A percentile compares a stretch with the other conserved stretches of the same genome.
Evolutionary conservation across 306 rosid species (phyloP).

Genomic region (Glycine soja): DNA sequence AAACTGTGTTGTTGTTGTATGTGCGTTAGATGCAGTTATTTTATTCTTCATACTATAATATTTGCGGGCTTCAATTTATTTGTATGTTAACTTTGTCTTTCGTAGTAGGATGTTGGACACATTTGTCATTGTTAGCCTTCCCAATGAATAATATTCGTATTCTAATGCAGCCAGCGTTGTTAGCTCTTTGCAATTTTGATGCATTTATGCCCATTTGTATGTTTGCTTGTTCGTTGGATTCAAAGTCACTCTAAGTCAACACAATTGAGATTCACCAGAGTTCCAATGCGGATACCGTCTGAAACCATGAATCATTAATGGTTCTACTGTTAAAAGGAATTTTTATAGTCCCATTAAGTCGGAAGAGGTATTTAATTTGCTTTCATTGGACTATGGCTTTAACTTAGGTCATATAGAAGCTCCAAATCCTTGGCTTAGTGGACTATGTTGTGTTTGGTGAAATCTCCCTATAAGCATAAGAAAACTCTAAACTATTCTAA

Average conservation of each 20-base stretch:
- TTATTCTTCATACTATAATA: slow-evolving; percentile 50
- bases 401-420: background rate
- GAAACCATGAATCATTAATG: background rate
- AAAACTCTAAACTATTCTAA: too few relatives aligned
- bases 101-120: slow-evolving; percentile 52
- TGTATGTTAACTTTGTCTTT: slow-evolving; percentile 48
- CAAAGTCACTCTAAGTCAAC: background rate
- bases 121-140: slow-evolving; percentile 47
- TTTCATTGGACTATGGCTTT: background rate
- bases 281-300: background rate
- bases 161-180: slow-evolving; percentile 8
- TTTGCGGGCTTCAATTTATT: slow-evolving; percentile 55
- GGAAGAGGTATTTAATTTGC: background rate
- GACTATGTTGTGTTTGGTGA: background rate
- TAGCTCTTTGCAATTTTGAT: slow-evolving; percentile 13
- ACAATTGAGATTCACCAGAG: background rate
- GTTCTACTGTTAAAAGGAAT: background rate
- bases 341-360: background rate
- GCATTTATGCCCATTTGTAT: slow-evolving; percentile 13
- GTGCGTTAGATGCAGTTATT: slow-evolving; percentile 47
- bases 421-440: background rate
- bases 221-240: background rate
- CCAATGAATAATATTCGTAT: slow-evolving; percentile 50
- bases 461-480: too few relatives aligned
- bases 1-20: slow-evolving; percentile 55